Base-by-base conservation (phyloP, 805 yeast species). In the Barnettozyma populi region DNA sequence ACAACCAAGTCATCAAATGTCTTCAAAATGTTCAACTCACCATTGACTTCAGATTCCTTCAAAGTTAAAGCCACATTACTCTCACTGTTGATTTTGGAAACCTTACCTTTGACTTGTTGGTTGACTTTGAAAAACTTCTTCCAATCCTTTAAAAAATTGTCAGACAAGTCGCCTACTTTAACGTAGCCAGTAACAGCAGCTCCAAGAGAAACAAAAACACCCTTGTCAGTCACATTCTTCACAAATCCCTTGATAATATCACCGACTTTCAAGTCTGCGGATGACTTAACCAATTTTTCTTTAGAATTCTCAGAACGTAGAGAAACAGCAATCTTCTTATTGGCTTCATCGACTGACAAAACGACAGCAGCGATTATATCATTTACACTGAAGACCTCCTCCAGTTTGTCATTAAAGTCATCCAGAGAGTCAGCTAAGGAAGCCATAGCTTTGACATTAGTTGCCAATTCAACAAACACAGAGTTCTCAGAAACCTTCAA, bases 71-170 rank as follows among this genome's bases (percentile, higher is more conserved):
- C 75, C 39, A 90, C 75, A 57, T 83, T 78, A 11, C 81, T 79
- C 51, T 81, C 84, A 25, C 73, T 76, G 34, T 76, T 78, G 49
- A 85, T 75, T 41, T 79, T 73, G 9, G 84, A 64, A 43, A 92
- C 79, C 62, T 85, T 86, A 56, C 92, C 96, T 42, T 72, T 60
- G 9, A 92, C 89, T 13, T 76, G 69, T 68, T 90, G 95, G 64
- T 85, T 80, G 24, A 79, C 74, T 52, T 75, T 74, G 75, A 75
- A 88, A 52, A 73, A 77, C 53, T 80, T 81, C 71, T 87, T 87
- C 98, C 98, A 92, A 49, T 92, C 95, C 58, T 84, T 85, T 61
- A 89, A 69, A 57, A 70, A 87, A 1, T 84, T 73, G 58, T 92
- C 98, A 10, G 95, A 86, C 25, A 92, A 70, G 62, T 90, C 90